Evolutionary conservation across 805 yeast genomes (phyloP).

Genomic region (Myxozyma lipomycoides): DNA sequence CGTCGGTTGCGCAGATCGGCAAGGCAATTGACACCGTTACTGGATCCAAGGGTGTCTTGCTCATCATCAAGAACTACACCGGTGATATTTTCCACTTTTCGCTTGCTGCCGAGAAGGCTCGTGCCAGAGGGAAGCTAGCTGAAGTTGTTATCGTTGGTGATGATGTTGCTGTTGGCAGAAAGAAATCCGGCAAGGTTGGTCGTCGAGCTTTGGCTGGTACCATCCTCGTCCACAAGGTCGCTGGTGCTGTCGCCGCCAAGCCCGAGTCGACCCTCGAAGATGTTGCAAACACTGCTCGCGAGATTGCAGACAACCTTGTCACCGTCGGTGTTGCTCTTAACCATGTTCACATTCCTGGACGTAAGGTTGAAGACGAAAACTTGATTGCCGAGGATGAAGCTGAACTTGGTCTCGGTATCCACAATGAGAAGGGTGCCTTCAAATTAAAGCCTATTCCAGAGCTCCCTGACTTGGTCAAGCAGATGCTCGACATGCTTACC

Average conservation of each 20-base stretch:
- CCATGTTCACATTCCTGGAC: conserved; percentile 86
- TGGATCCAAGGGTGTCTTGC: conserved; percentile 55
- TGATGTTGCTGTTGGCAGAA: conserved; percentile 90
- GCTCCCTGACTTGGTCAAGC: conserved; percentile 54
- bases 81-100: conserved; percentile 95
- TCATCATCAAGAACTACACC: conserved; percentile 87
- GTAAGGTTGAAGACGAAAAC: conserved; percentile 47
- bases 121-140: conserved; percentile 65
- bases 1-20: conserved; percentile 82
- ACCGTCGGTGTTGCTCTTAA: conserved; percentile 88
- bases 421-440: conserved; percentile 85
- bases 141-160: conserved; percentile 79
- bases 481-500: conserved; percentile 58
- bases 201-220: conserved; percentile 95
- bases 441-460: conserved; percentile 64
- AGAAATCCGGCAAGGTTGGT: conserved; percentile 87
- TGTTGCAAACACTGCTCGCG: conserved; percentile 56
- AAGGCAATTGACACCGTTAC: conserved; percentile 49
- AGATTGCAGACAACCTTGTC: conserved; percentile 61
- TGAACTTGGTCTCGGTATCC: conserved; percentile 94
- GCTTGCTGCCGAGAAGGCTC: conserved; percentile 82
- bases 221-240: conserved; percentile 74
- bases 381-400: conserved; percentile 58
- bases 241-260: conserved; percentile 65
- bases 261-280: conserved; percentile 46